Evolutionary conservation across 2,329 filamentous ascomycete genomes (phyloP), one percentile per base, ranked within the genome.

Genomic region (Tolypocladium inflatum): DNA sequence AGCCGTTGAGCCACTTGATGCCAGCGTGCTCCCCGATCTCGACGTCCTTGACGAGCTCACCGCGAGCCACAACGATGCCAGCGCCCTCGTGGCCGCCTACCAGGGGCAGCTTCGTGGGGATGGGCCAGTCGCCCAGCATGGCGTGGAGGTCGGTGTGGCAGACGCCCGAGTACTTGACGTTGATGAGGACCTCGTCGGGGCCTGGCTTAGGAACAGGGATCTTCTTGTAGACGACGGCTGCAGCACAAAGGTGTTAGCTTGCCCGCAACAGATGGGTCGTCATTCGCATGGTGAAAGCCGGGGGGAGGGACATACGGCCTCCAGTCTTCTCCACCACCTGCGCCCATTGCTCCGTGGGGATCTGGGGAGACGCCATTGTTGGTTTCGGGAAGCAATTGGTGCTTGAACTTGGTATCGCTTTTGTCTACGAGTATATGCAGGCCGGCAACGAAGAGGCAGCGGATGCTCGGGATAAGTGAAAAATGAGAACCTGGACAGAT

Each of bases 1-100:
- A 87, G 63, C 90, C 89, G 74, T 96, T 94, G 69, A 97, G 80
- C 91, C 91, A 97, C 79, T 91, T 96, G 74, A 97, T 83, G 70
- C 93, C 93, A 61, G 86, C 93, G 67, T 91, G 79, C 69, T 96
- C 91, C 65, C 92, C 92, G 66, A 96, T 79, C 71, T 91, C 77
- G 61, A 96, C 76, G 66, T 94, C 90, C 3, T 81, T 76, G 63
- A 94, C 91, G 41, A 95, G 82, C 21, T 87, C 79, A 66, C 92
- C 92, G 62, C 82, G 82, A 55, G 89, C 86, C 39, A 97, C 91
- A 42, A 96, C 89, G 55, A 92, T 75, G 70, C 92, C 91, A 35
- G 90, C 91, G 67, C 91, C 84, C 70, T 87, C 83, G 73, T 87
- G 87, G 54, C 91, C 91, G 70, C 92, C 92, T 58, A 96, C 87